Evolutionary conservation across 2,329 filamentous ascomycete species (phyloP), one percentile per base, ranked within the genome.

Genomic region (Scytalidium lignicola): DNA sequence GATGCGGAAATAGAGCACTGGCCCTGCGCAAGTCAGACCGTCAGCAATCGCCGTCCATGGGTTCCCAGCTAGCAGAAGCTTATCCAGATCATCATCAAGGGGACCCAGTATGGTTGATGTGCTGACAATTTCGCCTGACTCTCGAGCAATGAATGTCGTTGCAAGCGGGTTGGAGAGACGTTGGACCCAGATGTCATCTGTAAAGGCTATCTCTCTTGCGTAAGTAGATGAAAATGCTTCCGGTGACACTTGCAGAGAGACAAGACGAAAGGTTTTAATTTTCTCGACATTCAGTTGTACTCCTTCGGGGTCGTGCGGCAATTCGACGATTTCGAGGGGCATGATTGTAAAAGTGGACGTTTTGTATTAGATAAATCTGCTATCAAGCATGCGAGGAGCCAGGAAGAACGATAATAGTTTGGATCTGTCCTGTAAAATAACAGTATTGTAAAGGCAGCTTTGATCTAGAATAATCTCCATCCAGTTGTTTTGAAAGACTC

Each of bases 161-260:
- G 63, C 63, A 3, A 59, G 41, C 21, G 67, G 67, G 51, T 67
- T 69, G 46, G 57, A 57, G 45, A 71, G 59, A 47, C 68, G 65
- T 47, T 53, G 50, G 43, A 64, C 62, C 68, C 69, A 71, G 43
- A 61, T 53, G 42, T 65, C 57, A 26, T 70, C 63, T 28, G 56
- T 56, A 48, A 70, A 69, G 9, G 49, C 63, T 21, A 57, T 41
- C 51, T 71, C 69, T 47, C 65, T 59, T 22, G 57, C 62, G 48
- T 69, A 65, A 3, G 61, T 71, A 18, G 70, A 71, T 3, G 64
- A 64, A 51, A 71, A 72, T 18, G 65, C 62, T 63, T 60, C 52
- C 3, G 62, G 62, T n/a, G 54, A 51, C 2, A 52, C 51, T 43
- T 58, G 53, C 15, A 62, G 50, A 1, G 57, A 49, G 10, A 58